Evolutionary conservation across 2,329 filamentous ascomycete species (phyloP), one percentile per base, ranked within the genome.

Genomic region (Aspergillus cejpii): DNA sequence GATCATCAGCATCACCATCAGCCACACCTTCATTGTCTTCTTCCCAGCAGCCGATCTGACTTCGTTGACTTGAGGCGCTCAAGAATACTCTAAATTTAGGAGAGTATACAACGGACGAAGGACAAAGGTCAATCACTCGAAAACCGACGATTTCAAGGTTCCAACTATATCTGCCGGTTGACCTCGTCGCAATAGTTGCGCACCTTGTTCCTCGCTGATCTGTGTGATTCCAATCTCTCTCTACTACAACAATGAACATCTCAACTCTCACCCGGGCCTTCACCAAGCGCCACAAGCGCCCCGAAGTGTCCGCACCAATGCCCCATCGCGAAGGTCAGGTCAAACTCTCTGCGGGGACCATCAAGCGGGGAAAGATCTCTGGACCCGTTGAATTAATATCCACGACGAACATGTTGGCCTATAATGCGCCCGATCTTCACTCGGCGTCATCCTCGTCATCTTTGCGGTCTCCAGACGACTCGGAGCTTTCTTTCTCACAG

Each of bases 391-490:
- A 89, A 67, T 77, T 98, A 51, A 75, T 96, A 39, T 94, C 92
- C 48, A 95, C 91, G 4, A 97, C 92, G 56, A 98, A 97, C 69
- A 88, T 94, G 79, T 83, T 96, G 43, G 89, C 88, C 6, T 95
- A 95, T 76, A 91, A 91, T 62, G 90, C 92, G 7, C 91, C 91
- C 40, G 85, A 96, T 62, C 82, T 96, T 50, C 72, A 73, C 36
- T 60, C 65, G 6, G 55, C 64, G 2, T 34, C 31, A 6, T 69
- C 74, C n/a, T 79, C 77, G 5, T 74, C 69, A 5, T 24, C 23
- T 8, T 61, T 74, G 73, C 57, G 77, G 54, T 85, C 83, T 3
- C 80, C 80, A 33, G 82, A 85, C 47, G 86, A 91, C 52, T 88
- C 84, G 3, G 86, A 91, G 26, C 51, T 62, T 23, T 65, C 59